Percentiles rank a stretch among this genome's conserved stretches.
These are phyloP conservation scores for Crepidotus sp. DNA, from an alignment of 1,284 basidiomycete genomes.

Conservation along the genomic window DNA sequence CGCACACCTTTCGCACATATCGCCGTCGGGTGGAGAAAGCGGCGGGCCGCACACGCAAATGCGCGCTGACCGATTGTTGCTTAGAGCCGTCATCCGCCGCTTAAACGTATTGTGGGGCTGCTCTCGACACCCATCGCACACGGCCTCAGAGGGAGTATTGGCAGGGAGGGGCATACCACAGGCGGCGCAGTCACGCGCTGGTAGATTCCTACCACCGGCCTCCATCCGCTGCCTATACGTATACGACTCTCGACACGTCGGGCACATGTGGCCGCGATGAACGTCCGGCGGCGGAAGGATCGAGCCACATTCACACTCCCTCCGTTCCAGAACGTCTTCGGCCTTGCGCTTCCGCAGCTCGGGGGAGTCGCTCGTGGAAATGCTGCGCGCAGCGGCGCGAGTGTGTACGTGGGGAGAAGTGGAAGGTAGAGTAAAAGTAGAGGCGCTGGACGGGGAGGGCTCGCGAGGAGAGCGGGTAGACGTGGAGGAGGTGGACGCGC, in stretches of 20 bases:
- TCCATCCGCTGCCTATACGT: too few relatives aligned
- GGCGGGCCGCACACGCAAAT: background rate
- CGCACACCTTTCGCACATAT: too few relatives aligned
- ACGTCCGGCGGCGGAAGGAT: slow-evolving; percentile 11
- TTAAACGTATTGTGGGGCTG: background rate
- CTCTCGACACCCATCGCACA: background rate
- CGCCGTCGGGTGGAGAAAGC: too few relatives aligned
- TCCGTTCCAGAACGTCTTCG: background rate
- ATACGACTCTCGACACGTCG: too few relatives aligned
- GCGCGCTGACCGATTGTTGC: too few relatives aligned
- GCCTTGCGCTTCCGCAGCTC: slow-evolving; percentile 2
- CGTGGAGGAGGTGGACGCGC: background rate
- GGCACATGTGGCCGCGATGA: background rate
- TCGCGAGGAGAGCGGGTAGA: background rate
- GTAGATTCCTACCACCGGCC: too few relatives aligned
- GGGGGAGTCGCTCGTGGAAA: background rate
- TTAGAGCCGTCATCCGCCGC: background rate
- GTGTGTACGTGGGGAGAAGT: background rate
- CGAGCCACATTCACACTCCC: slow-evolving; percentile 4
- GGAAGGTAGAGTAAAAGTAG: too few relatives aligned
- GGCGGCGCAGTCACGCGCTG: too few relatives aligned
- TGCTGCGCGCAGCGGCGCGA: background rate
- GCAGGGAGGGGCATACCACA: too few relatives aligned
- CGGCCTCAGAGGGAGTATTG: too few relatives aligned
- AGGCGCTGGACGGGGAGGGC: background rate